Evolutionary conservation across 495 filamentous ascomycete species (phyloP), one percentile per base, ranked within the genome.

Genomic region (Mytilinidion resinicola): DNA sequence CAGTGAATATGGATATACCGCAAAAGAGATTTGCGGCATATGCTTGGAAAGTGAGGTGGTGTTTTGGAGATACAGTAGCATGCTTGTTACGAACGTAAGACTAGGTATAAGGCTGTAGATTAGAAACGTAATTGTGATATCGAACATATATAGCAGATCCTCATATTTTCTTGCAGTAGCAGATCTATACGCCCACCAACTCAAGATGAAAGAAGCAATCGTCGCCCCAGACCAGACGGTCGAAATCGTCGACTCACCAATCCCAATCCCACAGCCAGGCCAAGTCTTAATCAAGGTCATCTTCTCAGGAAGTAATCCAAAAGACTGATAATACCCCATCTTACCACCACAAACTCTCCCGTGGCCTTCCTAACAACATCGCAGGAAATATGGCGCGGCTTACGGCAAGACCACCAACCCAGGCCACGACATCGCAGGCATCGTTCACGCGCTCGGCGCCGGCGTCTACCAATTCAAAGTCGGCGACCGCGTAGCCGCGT

Each of bases 381-480:
- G 25, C 25, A 30, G 25, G 25, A 30, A 30, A 30, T 30, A 30
- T 30, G 25, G 25, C 25, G 2, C 25, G 2, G 25, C 25, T 30
- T 6, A 30, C 25, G 25, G 25, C 25, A 30, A 69, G 7, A 44
- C 53, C 3, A 20, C 67, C 7, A 89, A 90, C 70, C 64, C 73
- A 48, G 87, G 87, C 37, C 85, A 91, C 67, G 87, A 89, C 65
- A 85, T 89, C 53, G 84, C 85, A 10, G 87, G 87, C 17, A 74
- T 82, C 38, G 78, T 90, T 17, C 70, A 85, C n/a, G 64, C 70
- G 1, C 79, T 88, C 49, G 86, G 87, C 20, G 65, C 74, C 10
- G 77, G 78, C 38, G 83, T 88, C 4, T 73, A 64, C 14, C 82
- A 83, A 52, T 87, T 88, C 74, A 76, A 78, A 34, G 73, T 74